Conservation (phyloP, 768 basidiomycete species). For the Gyrodon lividus region DNA sequence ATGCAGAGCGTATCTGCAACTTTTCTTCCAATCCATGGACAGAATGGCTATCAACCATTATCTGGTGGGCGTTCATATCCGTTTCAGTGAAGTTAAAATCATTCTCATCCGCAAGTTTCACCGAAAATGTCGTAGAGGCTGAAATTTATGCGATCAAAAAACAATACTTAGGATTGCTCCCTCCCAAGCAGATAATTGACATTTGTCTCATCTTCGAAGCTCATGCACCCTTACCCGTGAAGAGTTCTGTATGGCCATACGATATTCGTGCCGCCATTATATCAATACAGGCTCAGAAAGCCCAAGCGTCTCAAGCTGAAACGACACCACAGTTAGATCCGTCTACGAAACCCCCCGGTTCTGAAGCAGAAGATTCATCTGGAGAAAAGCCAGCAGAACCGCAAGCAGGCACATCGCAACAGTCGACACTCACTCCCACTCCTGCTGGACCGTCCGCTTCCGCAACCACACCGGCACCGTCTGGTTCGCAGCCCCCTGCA, state of each 20-base stretch:
- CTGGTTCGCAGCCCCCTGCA: conserved; percentile 19
- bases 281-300: conserved; percentile 38
- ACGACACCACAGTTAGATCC: conserved; percentile 12
- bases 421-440: conserved; percentile 23
- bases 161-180: conserved; percentile 66
- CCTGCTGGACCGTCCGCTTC: conserved; percentile 20
- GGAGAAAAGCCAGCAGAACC: conserved; percentile 13
- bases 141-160: conserved; percentile 62
- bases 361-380: conserved; percentile 13
- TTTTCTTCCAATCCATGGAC: conserved; percentile 37
- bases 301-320: conserved; percentile 22
- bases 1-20: conserved; percentile 53
- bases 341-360: conserved; percentile 10
- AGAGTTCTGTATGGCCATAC: conserved; percentile 68
- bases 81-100: conserved; percentile 16
- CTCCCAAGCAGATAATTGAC: conserved; percentile 72
- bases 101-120: conserved; percentile 29
- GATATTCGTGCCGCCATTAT: conserved; percentile 67
- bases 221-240: conserved; percentile 63
- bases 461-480: conserved; percentile 14
- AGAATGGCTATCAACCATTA: conserved; percentile 35
- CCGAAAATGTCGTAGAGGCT: conserved; percentile 32
- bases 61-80: conserved; percentile 33
- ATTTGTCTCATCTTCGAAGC: conserved; percentile 72
- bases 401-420: conserved; percentile 18